Evolutionary conservation across 768 basidiomycete genomes (phyloP).

Genomic region (Collybiopsis luxurians): DNA sequence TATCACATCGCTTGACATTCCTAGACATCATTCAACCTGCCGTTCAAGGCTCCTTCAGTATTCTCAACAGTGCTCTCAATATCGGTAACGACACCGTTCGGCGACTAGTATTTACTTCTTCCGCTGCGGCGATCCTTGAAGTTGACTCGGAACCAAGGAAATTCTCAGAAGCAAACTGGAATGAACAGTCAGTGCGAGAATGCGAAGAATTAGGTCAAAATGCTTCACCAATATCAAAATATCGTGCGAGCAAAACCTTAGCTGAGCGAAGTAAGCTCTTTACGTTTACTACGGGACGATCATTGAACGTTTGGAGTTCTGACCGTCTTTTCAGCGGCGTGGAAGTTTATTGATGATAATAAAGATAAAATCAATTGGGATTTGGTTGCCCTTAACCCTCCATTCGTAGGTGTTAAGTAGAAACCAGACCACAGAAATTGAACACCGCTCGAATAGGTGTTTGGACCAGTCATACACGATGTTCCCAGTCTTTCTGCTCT

Average conservation of each 20-base stretch:
- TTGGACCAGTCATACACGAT: slow-evolving; percentile 41
- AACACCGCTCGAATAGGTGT: too few relatives aligned
- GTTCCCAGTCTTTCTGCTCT: slow-evolving; percentile 30
- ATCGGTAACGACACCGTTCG: slow-evolving; percentile 29
- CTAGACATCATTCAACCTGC: slow-evolving; percentile 10
- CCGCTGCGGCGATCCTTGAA: slow-evolving; percentile 46
- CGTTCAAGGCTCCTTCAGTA: slow-evolving; percentile 32
- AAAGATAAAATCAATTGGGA: slow-evolving; percentile 47
- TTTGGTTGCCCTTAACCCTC: slow-evolving; percentile 51
- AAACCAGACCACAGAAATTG: neutral
- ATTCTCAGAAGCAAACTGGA: slow-evolving; percentile 61
- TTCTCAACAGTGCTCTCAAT: slow-evolving; percentile 32
- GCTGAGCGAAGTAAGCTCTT: slow-evolving; percentile 56
- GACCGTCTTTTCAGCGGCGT: slow-evolving; percentile 37
- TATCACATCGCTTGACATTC: too few relatives aligned
- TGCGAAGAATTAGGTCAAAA: slow-evolving; percentile 48
- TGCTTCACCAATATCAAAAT: slow-evolving; percentile 39
- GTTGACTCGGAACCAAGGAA: slow-evolving; percentile 21
- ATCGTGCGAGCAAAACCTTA: slow-evolving; percentile 62
- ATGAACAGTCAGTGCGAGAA: slow-evolving; percentile 40
- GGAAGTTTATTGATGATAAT: slow-evolving; percentile 41
- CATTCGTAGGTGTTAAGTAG: slow-evolving; percentile 40
- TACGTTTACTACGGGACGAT: neutral
- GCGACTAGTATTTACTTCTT: slow-evolving; percentile 69
- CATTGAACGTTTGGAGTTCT: neutral